Evolutionary conservation across 192 early-diverging fungal species (phyloP).

Genomic region (Rhizoclosmatium sp.): DNA sequence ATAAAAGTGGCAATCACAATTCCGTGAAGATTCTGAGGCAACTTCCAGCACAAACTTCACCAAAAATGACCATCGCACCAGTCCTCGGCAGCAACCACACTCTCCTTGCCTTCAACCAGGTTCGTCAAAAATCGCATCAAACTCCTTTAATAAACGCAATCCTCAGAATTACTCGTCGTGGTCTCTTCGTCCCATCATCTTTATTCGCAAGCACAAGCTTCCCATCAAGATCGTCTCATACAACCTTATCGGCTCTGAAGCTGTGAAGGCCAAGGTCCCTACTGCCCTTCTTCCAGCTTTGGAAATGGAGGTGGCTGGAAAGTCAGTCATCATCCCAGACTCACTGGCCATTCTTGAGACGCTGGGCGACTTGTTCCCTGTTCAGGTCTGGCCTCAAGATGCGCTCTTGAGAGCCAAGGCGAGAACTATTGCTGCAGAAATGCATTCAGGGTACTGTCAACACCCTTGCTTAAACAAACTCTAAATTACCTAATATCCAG

Average conservation of each 20-base stretch:
- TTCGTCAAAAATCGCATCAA: not conserved
- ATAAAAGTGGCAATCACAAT: too few species aligned
- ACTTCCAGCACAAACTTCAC: too few species aligned
- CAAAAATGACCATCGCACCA: not conserved
- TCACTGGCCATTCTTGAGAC: constrained; percentile 30
- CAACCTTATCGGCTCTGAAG: not conserved
- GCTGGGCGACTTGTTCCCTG: constrained; percentile 17
- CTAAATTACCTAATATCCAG: not conserved
- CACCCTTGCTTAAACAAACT: not conserved
- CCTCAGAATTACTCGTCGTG: constrained; percentile 13
- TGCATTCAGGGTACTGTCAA: constrained; percentile 8
- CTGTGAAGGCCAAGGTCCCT: not conserved
- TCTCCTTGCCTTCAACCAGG: constrained; percentile 17
- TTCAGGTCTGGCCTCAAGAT: constrained; percentile 4
- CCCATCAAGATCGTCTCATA: not conserved
- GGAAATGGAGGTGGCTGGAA: not conserved
- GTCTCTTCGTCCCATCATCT: constrained; percentile 23
- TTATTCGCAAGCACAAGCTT: constrained; percentile 18
- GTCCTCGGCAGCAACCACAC: not conserved
- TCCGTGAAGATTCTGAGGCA: too few species aligned
- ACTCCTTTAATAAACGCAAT: too few species aligned
- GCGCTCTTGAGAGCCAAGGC: not conserved
- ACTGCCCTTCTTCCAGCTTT: constrained; percentile 16
- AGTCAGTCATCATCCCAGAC: constrained; percentile 3
- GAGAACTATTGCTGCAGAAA: constrained; percentile 11